phyloP scores from a whole-genome alignment of 306 rosid genomes.

The Benincasa hispida region DNA sequence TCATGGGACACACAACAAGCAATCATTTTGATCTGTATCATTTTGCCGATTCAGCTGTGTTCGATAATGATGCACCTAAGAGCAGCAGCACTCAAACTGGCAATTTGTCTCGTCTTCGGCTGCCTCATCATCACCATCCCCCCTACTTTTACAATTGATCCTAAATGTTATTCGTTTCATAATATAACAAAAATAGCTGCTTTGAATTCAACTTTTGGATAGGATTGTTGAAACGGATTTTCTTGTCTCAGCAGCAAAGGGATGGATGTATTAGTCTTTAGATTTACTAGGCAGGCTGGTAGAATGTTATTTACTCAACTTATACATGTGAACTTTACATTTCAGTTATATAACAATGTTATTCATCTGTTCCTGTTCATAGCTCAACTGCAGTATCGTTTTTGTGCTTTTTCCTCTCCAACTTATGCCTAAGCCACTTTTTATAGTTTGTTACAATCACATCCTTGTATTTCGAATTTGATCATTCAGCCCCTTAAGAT shows the following conservation, averaged over 20 bases:
- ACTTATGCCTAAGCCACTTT: not conserved
- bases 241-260: not conserved
- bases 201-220: not conserved
- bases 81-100: not conserved
- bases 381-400: not conserved
- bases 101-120: not conserved
- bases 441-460: not conserved
- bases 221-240: not conserved
- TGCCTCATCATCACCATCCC: not conserved
- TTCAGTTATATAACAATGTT: not conserved
- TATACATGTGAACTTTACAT: not conserved
- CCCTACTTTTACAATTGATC: not conserved
- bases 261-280: not conserved
- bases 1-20: constrained; percentile 10
- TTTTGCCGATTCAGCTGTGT: constrained; percentile 37
- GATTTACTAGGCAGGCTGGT: not conserved
- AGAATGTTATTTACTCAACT: not conserved
- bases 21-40: constrained; percentile 30
- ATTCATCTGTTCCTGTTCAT: not conserved
- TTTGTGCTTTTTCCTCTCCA: no score
- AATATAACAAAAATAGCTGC: not conserved
- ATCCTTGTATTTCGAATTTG: not conserved
- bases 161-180: not conserved
- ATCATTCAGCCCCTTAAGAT: not conserved
- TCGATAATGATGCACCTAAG: constrained; percentile 9